A percentile compares a stretch with the other conserved stretches of the same genome.
phyloP scores from a whole-genome alignment of 257 asterid species.

The Scutellaria galericulata region DNA sequence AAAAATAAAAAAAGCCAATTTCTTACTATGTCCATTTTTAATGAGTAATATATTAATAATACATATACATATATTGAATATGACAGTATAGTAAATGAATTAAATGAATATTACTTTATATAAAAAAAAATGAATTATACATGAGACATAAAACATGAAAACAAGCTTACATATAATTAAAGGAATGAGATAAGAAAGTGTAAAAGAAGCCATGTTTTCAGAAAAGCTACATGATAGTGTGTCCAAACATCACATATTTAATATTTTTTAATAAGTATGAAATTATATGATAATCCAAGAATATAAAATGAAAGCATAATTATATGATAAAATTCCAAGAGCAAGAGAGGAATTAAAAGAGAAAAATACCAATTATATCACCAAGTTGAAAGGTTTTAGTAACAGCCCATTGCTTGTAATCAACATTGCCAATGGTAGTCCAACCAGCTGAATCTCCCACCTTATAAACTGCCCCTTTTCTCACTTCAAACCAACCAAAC shows the following conservation, averaged over 20 bases:
- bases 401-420: constrained; percentile 75
- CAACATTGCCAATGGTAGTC: constrained; percentile 81
- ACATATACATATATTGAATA: no score
- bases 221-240: background rate
- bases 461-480: constrained; percentile 54
- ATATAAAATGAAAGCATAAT: background rate
- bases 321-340: background rate
- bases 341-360: background rate
- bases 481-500: constrained; percentile 23
- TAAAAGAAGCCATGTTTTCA: background rate
- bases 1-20: no score
- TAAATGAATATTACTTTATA: no score
- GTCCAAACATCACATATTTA: background rate
- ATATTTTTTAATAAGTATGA: no score
- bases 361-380: constrained; percentile 58
- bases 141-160: no score
- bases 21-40: no score
- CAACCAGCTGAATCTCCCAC: constrained; percentile 93
- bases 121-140: no score
- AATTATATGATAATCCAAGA: background rate
- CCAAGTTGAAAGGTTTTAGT: constrained; percentile 62
- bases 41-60: no score
- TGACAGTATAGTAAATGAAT: no score
- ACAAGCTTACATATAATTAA: no score
- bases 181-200: background rate